Percentiles rank a stretch among this genome's conserved stretches.
phyloP scores from a whole-genome alignment of 2,329 filamentous ascomycete species.

The Diaporthe ilicicola region DNA sequence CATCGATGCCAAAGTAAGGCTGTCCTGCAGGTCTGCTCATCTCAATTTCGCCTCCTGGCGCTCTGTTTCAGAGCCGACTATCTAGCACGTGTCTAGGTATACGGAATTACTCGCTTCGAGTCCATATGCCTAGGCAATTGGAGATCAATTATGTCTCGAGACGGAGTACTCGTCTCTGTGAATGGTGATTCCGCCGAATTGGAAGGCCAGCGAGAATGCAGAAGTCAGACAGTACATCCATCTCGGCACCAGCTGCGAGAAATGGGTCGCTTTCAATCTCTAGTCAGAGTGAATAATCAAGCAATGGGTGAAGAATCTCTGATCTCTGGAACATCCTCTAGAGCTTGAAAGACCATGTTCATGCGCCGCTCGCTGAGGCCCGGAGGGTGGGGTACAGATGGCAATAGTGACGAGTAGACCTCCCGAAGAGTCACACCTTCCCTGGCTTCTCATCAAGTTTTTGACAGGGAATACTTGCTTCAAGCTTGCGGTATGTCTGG shows the following conservation, averaged over 20 bases:
- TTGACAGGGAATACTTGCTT: background rate
- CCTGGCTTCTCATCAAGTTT: background rate
- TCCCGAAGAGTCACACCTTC: background rate
- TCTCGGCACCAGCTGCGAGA: background rate
- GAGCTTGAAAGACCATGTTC: background rate
- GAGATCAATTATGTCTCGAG: background rate
- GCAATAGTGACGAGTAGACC: background rate
- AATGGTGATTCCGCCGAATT: too few relatives aligned
- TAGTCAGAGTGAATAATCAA: background rate
- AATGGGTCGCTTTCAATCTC: background rate
- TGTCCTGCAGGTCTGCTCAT: background rate
- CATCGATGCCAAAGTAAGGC: too few relatives aligned
- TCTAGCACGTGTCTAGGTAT: too few relatives aligned
- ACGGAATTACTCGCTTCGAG: too few relatives aligned
- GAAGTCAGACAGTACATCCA: background rate
- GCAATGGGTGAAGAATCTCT: background rate
- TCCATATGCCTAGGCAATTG: too few relatives aligned
- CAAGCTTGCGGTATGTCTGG: background rate
- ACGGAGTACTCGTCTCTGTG: too few relatives aligned
- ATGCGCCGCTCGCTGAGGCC: background rate
- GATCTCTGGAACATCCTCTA: background rate
- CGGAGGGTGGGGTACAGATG: too few relatives aligned
- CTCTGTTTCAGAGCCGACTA: too few relatives aligned
- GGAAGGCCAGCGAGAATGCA: background rate
- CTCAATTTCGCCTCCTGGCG: too few relatives aligned